Conservation (phyloP, 1,284 basidiomycete genomes). For the Cutaneotrichosporon daszewskae region DNA sequence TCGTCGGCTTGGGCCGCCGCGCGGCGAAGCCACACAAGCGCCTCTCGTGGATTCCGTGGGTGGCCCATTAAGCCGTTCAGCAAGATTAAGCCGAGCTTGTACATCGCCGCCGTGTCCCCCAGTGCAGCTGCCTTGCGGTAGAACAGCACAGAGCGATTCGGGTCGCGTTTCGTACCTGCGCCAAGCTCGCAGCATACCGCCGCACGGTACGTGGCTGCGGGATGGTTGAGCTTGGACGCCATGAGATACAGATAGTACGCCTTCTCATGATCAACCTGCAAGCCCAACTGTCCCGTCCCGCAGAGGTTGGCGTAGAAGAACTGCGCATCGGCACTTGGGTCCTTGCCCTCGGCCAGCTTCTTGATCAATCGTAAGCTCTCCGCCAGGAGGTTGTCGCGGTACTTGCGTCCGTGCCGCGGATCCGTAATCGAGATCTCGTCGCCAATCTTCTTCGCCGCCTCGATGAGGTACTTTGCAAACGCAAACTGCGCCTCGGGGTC, state of each 20-base stretch:
- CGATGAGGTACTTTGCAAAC: constrained; percentile 96
- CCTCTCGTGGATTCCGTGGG: constrained; percentile 79
- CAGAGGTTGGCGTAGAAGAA: constrained; percentile 98
- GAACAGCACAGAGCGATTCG: constrained; percentile 82
- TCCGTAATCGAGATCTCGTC: constrained; percentile 61
- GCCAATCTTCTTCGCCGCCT: constrained; percentile 92
- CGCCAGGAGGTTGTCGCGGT: constrained; percentile 77
- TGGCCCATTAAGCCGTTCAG: constrained; percentile 80
- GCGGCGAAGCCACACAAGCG: constrained; percentile 87
- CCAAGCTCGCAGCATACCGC: constrained; percentile 99
- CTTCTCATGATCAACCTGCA: constrained; percentile 94
- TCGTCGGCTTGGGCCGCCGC: constrained; percentile 97
- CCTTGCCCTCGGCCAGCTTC: constrained; percentile 56
- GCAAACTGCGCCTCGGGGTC: constrained; percentile 98
- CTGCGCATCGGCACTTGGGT: constrained; percentile 93
- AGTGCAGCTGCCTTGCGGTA: constrained; percentile 94
- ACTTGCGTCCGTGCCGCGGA: constrained; percentile 59
- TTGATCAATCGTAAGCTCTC: constrained; percentile 92
- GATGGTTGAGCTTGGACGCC: constrained; percentile 94
- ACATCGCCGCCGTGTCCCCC: constrained; percentile 98
- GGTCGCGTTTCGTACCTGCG: constrained; percentile 91
- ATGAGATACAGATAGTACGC: constrained; percentile 98
- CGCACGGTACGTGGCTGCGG: constrained; percentile 91
- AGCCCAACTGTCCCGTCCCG: constrained; percentile 87
- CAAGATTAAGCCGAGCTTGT: constrained; percentile 95